Base-by-base conservation (phyloP, 768 basidiomycete species). In the Cyclocybe aegerita region DNA sequence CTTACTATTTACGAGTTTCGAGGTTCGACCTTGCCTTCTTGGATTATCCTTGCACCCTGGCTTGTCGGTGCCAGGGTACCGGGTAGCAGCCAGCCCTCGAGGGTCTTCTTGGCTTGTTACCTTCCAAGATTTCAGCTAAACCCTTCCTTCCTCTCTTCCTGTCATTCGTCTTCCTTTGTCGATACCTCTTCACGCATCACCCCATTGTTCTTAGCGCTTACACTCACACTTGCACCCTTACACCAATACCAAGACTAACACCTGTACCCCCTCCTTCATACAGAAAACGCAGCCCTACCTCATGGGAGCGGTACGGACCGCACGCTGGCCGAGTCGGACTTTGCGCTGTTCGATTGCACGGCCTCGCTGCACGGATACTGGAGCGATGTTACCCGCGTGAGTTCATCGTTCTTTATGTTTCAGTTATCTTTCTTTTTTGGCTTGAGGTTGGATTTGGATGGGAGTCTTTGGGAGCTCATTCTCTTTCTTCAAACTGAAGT, bases 201-300 rank as follows among this genome's bases (percentile, higher is more conserved):
- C 4, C 47, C 17, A 42, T 52, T 52, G 32, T 34, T 33, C 15
- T 15, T 44, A 15, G 17, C 45, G 39, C 41, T 42, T 48, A 23
- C 9, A 12, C 34, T 14, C 10, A 32, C 11, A 14, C 12, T 51
- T 37, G 9, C n/a, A 23, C n/a, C 12, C 17, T n/a, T 32, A 23
- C 23, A 23, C 23, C 23, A 23, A 23, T 34, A 11, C 17, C 10
- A 29, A n/a, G 17, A 9, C 17, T 53, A 15, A 41, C 5, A 39
- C 12, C 41, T 35, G 23, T 29, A 9, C 9, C 32, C 33, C 16
- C 32, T 35, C 39, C 32, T 37, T 30, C 29, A 47, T 43, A 9
- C 63, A 93, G 92, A 88, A 52, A 89, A 93, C 58, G 92, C 90
- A 4, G 91, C 90, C 2, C 78, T 91, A 16, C 92, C 91, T 3